Evolutionary conservation across 2,329 filamentous ascomycete genomes (phyloP).

Genomic region (Penicillium concentricum): DNA sequence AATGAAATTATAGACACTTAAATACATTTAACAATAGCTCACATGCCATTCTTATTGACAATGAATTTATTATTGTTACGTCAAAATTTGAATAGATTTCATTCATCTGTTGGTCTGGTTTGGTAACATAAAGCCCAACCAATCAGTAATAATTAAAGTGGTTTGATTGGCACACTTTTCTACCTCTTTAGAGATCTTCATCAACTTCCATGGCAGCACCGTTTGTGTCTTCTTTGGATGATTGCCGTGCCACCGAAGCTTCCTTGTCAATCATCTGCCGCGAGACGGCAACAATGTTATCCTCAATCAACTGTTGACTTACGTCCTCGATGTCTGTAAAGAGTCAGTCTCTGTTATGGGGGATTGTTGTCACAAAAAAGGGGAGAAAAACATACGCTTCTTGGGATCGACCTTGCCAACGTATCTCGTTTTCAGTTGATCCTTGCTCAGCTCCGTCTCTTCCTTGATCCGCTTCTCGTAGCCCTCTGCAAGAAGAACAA

Average conservation of each 20-base stretch:
- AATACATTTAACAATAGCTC: neutral
- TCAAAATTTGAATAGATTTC: neutral
- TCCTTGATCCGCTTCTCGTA: conserved; percentile 99
- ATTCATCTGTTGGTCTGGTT: conserved; percentile 7
- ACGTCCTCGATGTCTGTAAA: conserved; percentile 79
- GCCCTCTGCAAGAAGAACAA: conserved; percentile 86
- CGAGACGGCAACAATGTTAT: conserved; percentile 98
- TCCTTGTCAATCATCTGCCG: conserved; percentile 99
- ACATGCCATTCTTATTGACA: neutral
- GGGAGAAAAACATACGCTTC: conserved; percentile 64
- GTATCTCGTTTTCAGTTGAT: conserved; percentile 97
- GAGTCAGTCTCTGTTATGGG: conserved; percentile 18
- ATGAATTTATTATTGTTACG: neutral
- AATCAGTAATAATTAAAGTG: conserved; percentile 18
- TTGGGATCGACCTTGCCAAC: conserved; percentile 98
- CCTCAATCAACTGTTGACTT: conserved; percentile 93
- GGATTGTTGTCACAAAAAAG: neutral
- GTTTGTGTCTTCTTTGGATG: conserved; percentile 47
- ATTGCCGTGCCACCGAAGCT: conserved; percentile 77
- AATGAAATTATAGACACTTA: neutral
- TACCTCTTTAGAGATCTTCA: conserved; percentile 50
- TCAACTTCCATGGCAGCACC: conserved; percentile 66
- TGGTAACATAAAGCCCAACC: neutral
- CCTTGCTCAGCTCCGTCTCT: conserved; percentile 94
- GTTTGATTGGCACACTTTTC: conserved; percentile 17